These are phyloP conservation scores for Eleusine indica DNA, from an alignment of 176 grass and related monocot genomes.

Conservation along the genomic window DNA sequence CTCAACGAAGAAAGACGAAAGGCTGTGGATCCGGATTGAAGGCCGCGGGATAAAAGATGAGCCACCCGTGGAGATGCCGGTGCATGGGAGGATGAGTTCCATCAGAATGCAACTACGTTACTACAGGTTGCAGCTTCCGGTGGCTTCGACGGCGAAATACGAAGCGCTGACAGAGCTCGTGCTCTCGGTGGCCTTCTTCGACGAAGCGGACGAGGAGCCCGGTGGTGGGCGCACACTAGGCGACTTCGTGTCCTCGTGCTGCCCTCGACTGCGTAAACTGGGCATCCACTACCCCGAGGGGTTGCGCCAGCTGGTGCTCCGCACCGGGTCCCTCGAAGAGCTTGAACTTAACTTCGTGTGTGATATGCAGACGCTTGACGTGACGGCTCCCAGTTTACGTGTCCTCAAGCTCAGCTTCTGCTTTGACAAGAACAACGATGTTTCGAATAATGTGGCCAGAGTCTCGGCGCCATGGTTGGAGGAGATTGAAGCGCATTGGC, in stretches of 20 bases:
- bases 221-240: not conserved
- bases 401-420: not conserved
- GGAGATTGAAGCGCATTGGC: too few species aligned
- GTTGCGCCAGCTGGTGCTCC: not conserved
- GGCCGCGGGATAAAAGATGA: too few species aligned
- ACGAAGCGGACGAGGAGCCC: not conserved
- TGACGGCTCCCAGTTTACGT: not conserved
- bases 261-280: conserved; percentile 11
- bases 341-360: not conserved
- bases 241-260: conserved; percentile 11
- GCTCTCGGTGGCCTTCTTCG: not conserved
- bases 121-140: not conserved
- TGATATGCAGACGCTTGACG: not conserved
- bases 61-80: not conserved
- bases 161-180: not conserved
- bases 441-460: too few species aligned
- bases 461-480: too few species aligned
- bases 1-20: too few species aligned
- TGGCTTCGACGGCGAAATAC: not conserved
- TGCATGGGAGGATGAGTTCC: not conserved
- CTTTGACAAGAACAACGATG: too few species aligned
- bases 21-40: too few species aligned
- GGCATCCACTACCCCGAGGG: too few species aligned
- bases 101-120: not conserved
- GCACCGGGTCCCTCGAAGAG: not conserved